Evolutionary conservation across 257 asterid species (phyloP), one percentile per base, ranked within the genome.

Genomic region (Linaria vulgaris): DNA sequence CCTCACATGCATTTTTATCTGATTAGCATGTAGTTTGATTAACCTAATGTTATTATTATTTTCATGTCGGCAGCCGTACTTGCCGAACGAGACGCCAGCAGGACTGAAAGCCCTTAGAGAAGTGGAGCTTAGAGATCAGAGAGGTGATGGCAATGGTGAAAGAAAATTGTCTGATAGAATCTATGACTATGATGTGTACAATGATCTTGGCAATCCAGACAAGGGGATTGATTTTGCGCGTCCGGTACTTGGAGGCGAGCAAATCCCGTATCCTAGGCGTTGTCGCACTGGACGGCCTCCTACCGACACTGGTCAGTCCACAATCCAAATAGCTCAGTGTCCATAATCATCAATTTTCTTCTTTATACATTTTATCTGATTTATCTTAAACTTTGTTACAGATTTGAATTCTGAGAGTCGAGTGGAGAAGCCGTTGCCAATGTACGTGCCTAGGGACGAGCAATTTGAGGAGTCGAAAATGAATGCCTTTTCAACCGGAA

Each of bases 171-270:
- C 86, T 4, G 96, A 94, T 60, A 79, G 99, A 71, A 38, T 88
- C 30, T 94, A 90, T 50, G 99, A 90, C 76, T 94, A 72, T 48
- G 97, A 82, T 64, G 80, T 74, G 38, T 94, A 94, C 78, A 90
- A 90, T 46, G 97, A 94, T 77, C 85, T 94, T 14, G 99, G 99
- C 1, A 94, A 94, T 75, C 99, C 97, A 0, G 99, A 94, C 61
- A 85, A 73, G 41, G 96, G 96, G 43, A 78, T 77, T 17, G 99
- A 94, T 23, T 84, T 37, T 31, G 96, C 90, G 69, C 88, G 99
- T 12, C 97, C 97, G 0, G 22, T 34, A 1, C 85, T 90, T 6
- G 97, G 99, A 0, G 97, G 99, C 4, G 72, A 77, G 11, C 60
- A 72, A 34, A 83, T 76, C 10, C 91, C 97, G 0, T 94, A 83